These are phyloP conservation scores for Coemansia sp. DNA, from an alignment of 192 early-diverging fungal species.

Conservation along the genomic window DNA sequence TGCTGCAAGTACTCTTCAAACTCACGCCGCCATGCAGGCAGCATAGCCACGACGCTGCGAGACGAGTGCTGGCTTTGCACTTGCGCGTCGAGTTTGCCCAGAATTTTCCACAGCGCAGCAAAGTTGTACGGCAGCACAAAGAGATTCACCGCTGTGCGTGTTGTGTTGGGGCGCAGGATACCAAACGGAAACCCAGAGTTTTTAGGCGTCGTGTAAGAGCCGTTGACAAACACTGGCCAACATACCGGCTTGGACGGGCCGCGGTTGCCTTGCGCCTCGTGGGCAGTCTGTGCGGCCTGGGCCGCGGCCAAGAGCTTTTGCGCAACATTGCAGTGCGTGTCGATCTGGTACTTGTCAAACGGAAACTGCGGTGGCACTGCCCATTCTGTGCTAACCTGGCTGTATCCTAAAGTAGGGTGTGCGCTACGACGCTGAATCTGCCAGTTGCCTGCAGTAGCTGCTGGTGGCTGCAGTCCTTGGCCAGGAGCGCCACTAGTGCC, in stretches of 20 bases:
- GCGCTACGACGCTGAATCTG: constrained; percentile 58
- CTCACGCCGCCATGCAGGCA: constrained; percentile 58
- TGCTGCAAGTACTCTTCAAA: constrained; percentile 66
- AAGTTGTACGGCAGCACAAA: constrained; percentile 82
- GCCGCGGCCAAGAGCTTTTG: constrained; percentile 62
- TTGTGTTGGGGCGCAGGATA: constrained; percentile 67
- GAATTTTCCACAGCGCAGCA: constrained; percentile 68
- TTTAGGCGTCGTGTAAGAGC: constrained; percentile 60
- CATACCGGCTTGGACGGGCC: constrained; percentile 61
- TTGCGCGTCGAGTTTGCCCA: constrained; percentile 57
- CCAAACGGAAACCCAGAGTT: constrained; percentile 72
- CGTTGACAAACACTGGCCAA: constrained; percentile 63
- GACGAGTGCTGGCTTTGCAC: constrained; percentile 24
- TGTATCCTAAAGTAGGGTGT: constrained; percentile 65
- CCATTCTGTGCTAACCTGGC: constrained; percentile 58
- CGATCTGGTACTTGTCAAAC: constrained; percentile 75
- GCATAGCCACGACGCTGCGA: constrained; percentile 30
- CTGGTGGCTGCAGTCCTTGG: not conserved
- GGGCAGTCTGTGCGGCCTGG: constrained; percentile 46
- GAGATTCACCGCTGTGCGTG: constrained; percentile 68
- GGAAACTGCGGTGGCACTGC: constrained; percentile 73
- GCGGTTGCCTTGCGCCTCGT: constrained; percentile 43
- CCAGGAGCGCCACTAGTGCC: not conserved
- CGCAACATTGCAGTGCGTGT: constrained; percentile 58
- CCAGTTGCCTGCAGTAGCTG: constrained; percentile 22